Evolutionary conservation across 192 early-diverging fungal species (phyloP), one percentile per base, ranked within the genome.

Genomic region (Coemansia sp.): DNA sequence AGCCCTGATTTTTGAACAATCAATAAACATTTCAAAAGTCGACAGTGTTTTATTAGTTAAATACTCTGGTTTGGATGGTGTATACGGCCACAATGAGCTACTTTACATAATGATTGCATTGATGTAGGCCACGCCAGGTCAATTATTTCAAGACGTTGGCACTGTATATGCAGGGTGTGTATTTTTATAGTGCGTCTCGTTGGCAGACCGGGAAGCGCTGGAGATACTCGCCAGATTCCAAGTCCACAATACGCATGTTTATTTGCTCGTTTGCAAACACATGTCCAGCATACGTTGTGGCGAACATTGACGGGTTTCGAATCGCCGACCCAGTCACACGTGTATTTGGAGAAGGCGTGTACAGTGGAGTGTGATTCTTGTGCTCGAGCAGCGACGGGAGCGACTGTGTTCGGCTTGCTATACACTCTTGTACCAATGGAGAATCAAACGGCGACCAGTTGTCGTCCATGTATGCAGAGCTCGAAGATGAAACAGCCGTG

Each of bases 151-250:
- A 35, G 32, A 35, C 32, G 32, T 6, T 35, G 6, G 32, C 32
- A 7, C 32, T 35, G 32, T 35, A 35, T 35, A 35, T 35, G 23
- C 25, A 41, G 2, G 11, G 39, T 41, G 39, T 41, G 9, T n/a
- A 14, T 45, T 38, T 45, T 15, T 45, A 45, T 22, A 11, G 21
- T 10, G 51, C 9, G 51, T 53, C 24, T 53, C 24, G 51, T 11
- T 12, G 24, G 12, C 19, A 51, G n/a, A 52, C 3, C 14, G 62
- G 69, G 49, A 72, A 69, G 32, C 71, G 69, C 7, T 45, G 43
- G 23, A 78, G 66, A 54, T 56, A 72, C 32, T 78, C 75, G 59
- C 75, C 75, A 32, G 75, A 61, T 17, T 78, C 75, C n/a, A 68
- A 17, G 27, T 78, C 70, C 15, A 72, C 12, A 4, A 78, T 62